Conservation (phyloP, 2,329 filamentous ascomycete genomes). For the Colletotrichum siamense region DNA sequence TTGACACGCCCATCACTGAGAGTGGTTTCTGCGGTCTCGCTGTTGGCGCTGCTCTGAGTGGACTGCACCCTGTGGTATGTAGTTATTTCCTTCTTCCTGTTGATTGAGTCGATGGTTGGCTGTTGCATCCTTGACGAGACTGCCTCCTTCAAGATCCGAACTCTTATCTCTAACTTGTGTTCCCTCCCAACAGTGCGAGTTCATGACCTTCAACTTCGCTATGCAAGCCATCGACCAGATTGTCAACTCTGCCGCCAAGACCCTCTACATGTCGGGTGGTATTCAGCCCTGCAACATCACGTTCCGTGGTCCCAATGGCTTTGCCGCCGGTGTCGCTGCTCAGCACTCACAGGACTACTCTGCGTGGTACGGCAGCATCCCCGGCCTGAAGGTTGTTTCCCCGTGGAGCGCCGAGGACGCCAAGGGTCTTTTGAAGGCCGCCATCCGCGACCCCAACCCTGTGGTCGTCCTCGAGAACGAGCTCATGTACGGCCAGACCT, state of each 20-base stretch:
- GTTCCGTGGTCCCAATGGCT: slow-evolving; percentile 98
- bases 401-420: slow-evolving; percentile 98
- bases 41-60: slow-evolving; percentile 92
- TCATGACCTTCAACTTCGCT: slow-evolving; percentile 99
- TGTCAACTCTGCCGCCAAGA: slow-evolving; percentile 99
- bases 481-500: slow-evolving; percentile 88
- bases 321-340: slow-evolving; percentile 91
- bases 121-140: neutral
- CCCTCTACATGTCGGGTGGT: slow-evolving; percentile 99
- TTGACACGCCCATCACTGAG: slow-evolving; percentile 98
- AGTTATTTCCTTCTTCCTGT: neutral
- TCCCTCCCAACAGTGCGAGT: slow-evolving; percentile 75
- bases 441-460: slow-evolving; percentile 97
- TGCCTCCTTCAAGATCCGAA: neutral
- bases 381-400: slow-evolving; percentile 93
- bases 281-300: slow-evolving; percentile 99
- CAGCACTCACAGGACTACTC: slow-evolving; percentile 99
- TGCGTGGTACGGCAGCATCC: slow-evolving; percentile 98
- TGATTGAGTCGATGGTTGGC: neutral
- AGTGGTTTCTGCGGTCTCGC: slow-evolving; percentile 94
- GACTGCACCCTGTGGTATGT: slow-evolving; percentile 90
- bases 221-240: slow-evolving; percentile 99
- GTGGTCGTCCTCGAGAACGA: slow-evolving; percentile 92
- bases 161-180: neutral
- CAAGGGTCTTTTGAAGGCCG: slow-evolving; percentile 96